phyloP scores from a whole-genome alignment of 345 rosid genomes.

The Orychophragmus violaceus region DNA sequence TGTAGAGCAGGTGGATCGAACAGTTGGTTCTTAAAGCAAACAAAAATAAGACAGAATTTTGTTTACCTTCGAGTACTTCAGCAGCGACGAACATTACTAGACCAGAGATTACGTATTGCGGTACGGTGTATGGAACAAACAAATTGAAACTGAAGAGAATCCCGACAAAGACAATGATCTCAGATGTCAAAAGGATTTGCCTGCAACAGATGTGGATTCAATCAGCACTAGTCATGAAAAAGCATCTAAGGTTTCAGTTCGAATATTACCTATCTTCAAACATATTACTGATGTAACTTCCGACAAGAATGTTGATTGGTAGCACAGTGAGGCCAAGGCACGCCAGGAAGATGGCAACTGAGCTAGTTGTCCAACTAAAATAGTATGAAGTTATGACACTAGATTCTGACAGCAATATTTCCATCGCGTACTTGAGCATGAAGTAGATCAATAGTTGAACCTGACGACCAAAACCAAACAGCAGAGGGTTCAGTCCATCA shows the following conservation, averaged over 20 bases:
- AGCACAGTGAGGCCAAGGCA: constrained; percentile 92
- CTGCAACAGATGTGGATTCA: constrained; percentile 34
- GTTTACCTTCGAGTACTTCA: constrained; percentile 93
- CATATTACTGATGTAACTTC: constrained; percentile 96
- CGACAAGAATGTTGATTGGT: constrained; percentile 81
- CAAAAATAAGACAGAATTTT: background rate
- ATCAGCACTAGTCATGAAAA: background rate
- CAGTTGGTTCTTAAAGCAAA: background rate
- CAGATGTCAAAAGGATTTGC: constrained; percentile 93
- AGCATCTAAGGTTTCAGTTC: background rate
- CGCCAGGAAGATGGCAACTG: constrained; percentile 84
- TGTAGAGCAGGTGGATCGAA: no score
- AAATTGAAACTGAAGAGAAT: constrained; percentile 74
- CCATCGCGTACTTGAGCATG: constrained; percentile 97
- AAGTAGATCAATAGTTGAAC: constrained; percentile 95
- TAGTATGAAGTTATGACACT: constrained; percentile 88
- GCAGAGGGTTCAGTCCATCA: background rate
- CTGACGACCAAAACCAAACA: constrained; percentile 33
- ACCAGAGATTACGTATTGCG: constrained; percentile 91
- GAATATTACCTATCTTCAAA: constrained; percentile 81
- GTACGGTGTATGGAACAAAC: constrained; percentile 57
- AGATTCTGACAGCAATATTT: constrained; percentile 87
- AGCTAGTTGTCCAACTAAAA: constrained; percentile 74
- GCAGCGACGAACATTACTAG: constrained; percentile 90
- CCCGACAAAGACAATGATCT: constrained; percentile 77